Evolutionary conservation across 192 early-diverging fungal genomes (phyloP), one percentile per base, ranked within the genome.

Genomic region (Coemansia sp.): DNA sequence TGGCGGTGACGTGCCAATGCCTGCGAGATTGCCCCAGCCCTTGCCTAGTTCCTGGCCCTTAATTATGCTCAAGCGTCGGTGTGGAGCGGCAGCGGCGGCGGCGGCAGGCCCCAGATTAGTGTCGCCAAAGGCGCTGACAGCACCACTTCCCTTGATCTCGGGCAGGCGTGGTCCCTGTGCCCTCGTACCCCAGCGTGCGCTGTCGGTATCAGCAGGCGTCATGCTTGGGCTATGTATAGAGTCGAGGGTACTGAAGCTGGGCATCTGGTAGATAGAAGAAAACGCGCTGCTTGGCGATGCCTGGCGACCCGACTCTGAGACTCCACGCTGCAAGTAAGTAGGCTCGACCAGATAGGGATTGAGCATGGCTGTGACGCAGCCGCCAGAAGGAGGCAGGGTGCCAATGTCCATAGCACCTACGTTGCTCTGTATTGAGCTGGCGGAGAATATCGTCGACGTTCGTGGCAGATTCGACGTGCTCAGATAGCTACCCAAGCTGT

Each of bases 221-320:
- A 46, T 28, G 11, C 37, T 19, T 23, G 62, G 39, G 30, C 65
- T 33, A 14, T 40, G 23, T 9, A 52, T 26, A 5, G 60, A 42
- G 42, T 47, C 40, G 11, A 69, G 26, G 0, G 63, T 50, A 13
- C 60, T 19, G 44, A 69, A 66, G 47, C 39, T 64, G 53, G 66
- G n/a, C n/a, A 76, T 33, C 33, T 72, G 71, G 52, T 64, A 72
- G 11, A 73, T 50, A n/a, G 68, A 52, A n/a, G 53, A 38, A 35
- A 60, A 53, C 11, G 70, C 49, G 21, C 39, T 43, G 35, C 30
- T 60, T 38, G 70, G 59, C 19, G 66, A 59, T 4, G 37, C 44
- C n/a, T 67, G 64, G 8, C 78, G 67, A 11, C 78, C 78, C 16
- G 78, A 73, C 38, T 81, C 78, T 4, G 78, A 81, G 3, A 63